Evolutionary conservation across 179 eudicot genomes (phyloP).

Genomic region (Camellia oleifera): DNA sequence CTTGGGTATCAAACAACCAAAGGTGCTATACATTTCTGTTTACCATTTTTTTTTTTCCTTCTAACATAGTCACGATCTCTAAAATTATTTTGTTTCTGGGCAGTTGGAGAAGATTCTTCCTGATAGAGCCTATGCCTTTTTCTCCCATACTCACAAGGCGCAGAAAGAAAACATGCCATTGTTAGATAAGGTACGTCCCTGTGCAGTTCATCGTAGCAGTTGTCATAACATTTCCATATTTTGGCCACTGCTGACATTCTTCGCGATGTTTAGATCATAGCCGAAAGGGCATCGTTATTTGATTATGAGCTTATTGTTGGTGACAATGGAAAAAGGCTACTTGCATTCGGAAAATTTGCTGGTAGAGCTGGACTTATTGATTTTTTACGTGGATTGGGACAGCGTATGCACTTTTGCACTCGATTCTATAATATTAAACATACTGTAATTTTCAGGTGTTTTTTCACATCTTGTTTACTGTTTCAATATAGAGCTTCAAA

Average conservation of each 20-base stretch:
- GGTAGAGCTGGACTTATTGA: conserved; percentile 97
- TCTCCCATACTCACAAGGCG: conserved; percentile 98
- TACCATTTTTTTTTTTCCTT: background rate
- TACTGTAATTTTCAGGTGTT: background rate
- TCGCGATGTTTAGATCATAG: conserved; percentile 51
- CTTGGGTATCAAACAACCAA: conserved; percentile 91
- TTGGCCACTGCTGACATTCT: conserved; percentile 12
- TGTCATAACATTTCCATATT: background rate
- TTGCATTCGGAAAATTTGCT: conserved; percentile 92
- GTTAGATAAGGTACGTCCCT: conserved; percentile 68
- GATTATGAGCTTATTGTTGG: conserved; percentile 97
- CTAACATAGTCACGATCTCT: background rate
- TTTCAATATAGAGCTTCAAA: background rate
- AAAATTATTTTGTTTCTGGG: conserved; percentile 21
- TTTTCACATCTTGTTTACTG: background rate
- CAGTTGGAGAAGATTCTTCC: conserved; percentile 98
- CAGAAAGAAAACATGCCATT: conserved; percentile 94
- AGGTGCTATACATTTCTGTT: conserved; percentile 38
- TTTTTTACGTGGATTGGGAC: conserved; percentile 82
- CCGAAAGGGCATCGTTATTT: conserved; percentile 73
- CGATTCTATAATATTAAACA: background rate
- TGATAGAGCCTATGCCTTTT: conserved; percentile 87
- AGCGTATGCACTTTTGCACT: conserved; percentile 50
- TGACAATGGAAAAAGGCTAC: conserved; percentile 74
- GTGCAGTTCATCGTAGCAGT: conserved; percentile 8